Percentiles rank a stretch among this genome's conserved stretches.
Conservation (phyloP, 2,329 filamentous ascomycete genomes). For the Nannizziopsis barbatae region DNA sequence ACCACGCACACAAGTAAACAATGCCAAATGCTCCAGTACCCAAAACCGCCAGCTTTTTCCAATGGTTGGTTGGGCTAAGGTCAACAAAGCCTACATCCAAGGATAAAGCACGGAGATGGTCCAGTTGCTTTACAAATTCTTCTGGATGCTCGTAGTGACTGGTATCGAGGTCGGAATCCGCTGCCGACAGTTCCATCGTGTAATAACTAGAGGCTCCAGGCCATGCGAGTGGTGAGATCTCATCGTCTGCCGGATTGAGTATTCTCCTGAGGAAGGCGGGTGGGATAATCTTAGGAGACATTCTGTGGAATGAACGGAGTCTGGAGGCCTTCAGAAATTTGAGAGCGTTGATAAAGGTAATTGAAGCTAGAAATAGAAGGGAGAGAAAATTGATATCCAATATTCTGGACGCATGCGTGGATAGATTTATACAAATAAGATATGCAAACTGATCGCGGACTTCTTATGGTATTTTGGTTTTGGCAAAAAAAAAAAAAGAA, state of each 20-base stretch:
- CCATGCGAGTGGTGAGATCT: not conserved
- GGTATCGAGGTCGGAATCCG: constrained; percentile 3
- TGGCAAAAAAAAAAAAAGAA: not conserved
- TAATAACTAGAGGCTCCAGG: constrained; percentile 2
- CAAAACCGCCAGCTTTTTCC: not conserved
- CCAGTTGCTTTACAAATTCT: constrained; percentile 7
- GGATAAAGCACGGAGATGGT: not conserved
- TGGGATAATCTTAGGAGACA: not conserved
- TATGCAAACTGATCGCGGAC: not conserved
- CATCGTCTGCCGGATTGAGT: not conserved
- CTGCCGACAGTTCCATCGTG: constrained; percentile 1
- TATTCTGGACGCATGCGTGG: not conserved
- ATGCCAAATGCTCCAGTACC: constrained; percentile 2
- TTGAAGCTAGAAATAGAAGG: not conserved
- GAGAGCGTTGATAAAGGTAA: not conserved
- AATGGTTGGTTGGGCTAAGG: constrained; percentile 7
- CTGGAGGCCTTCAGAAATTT: not conserved
- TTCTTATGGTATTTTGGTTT: not conserved
- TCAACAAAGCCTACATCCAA: not conserved
- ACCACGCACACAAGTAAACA: constrained; percentile 9
- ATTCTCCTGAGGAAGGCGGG: not conserved
- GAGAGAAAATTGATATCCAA: not conserved
- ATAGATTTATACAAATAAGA: not conserved
- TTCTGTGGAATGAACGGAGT: not conserved
- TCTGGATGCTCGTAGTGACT: constrained; percentile 4